A percentile compares a stretch with the other conserved stretches of the same genome.
Evolutionary conservation across 2,329 filamentous ascomycete genomes (phyloP).

Genomic region (Lasiodiplodia theobromae): DNA sequence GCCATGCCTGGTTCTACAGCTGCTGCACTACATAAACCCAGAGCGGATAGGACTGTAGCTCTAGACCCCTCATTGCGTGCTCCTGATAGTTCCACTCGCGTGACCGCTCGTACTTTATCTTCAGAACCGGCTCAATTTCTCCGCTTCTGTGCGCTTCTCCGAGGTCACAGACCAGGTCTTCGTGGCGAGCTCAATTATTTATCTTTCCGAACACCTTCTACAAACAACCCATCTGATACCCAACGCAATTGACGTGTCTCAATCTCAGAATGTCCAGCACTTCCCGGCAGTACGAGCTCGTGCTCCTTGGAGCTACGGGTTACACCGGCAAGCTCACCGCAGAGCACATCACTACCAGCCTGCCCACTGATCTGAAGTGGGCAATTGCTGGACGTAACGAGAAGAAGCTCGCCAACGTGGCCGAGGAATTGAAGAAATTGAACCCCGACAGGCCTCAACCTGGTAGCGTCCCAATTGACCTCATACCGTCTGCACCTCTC

Average conservation of each 20-base stretch:
- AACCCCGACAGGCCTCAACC: conserved; percentile 75
- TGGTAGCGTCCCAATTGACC: conserved; percentile 54
- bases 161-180: conserved; percentile 22
- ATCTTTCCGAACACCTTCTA: background rate
- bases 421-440: conserved; percentile 69
- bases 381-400: conserved; percentile 84
- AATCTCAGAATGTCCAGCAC: conserved; percentile 2
- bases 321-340: conserved; percentile 83
- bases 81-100: background rate
- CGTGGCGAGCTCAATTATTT: conserved; percentile 12
- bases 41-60: background rate
- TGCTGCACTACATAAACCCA: background rate
- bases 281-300: conserved; percentile 65
- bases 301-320: conserved; percentile 74
- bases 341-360: conserved; percentile 73
- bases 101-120: background rate
- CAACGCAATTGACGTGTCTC: background rate
- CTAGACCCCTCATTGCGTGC: background rate
- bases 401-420: conserved; percentile 74
- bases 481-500: background rate
- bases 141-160: conserved; percentile 20
- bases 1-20: background rate
- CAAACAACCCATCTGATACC: background rate
- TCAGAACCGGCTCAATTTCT: conserved; percentile 1
- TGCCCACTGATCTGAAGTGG: conserved; percentile 84